Base-by-base conservation (phyloP, 2,329 filamentous ascomycete genomes). In the Cladosporium sp. region DNA sequence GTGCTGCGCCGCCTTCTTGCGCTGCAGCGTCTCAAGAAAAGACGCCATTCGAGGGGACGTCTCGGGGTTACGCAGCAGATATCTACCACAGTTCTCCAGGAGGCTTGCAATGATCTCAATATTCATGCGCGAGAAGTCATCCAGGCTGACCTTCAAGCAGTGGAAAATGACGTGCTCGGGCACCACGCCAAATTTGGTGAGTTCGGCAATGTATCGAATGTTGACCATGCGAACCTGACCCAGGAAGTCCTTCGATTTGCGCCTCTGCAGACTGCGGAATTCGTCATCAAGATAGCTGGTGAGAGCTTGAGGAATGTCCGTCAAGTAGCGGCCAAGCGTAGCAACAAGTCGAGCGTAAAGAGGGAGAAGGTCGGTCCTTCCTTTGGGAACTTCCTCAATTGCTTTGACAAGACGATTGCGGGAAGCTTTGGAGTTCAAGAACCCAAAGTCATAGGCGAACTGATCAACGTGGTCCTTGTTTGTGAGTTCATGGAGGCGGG, bases 101-200 rank as follows among this genome's bases (percentile, higher is more conserved):
- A 99, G 77, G 63, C 95, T 95, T 63, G 91, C 95, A 56, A 99
- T 92, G 61, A 99, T 96, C 68, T 99, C 95, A 56, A 99, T 96
- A 64, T 99, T 99, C 88, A 96, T 96, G 54, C 92, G 83, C 2
- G 93, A 96, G 65, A 99, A 99, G 64, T 99, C 93, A 62, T 99
- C 93, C 22, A 99, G 74, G 59, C 92, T 95, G 67, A 99, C 92
- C 69, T 96, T 99, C 61, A 99, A 82, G 66, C 93, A 99, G 65
- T 99, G 93, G 65, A 99, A 99, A 48, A 99, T 95, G 57, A 99
- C 92, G 69, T 99, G 93, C 68, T 99, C 93, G 0, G 95, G 93
- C 7, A 99, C 93, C 27, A 96, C 89, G 27, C 93, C 92, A 64
- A 99, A 99, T 66, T 99, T 99, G 53, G 93, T 99, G 64, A 99